Percentiles rank a stretch among this genome's conserved stretches.
Conservation (phyloP, 2,329 filamentous ascomycete species). For the Kalaharituber pfeilii region DNA sequence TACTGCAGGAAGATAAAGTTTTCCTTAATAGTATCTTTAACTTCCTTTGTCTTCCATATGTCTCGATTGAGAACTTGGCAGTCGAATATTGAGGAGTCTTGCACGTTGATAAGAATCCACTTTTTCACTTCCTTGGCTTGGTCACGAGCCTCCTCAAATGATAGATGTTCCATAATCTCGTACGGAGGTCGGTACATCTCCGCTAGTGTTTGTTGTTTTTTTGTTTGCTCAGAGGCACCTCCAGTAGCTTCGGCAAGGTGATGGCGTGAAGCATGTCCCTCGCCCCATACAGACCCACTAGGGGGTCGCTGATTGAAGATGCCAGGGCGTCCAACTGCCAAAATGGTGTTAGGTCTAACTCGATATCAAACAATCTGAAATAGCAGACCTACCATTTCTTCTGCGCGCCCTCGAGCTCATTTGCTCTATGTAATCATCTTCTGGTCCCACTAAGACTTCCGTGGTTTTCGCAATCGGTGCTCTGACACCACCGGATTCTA, state of each 20-base stretch:
- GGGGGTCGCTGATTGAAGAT: constrained; percentile 52
- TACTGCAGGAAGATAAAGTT: constrained; percentile 96
- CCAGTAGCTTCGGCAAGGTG: constrained; percentile 44
- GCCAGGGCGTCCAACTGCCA: constrained; percentile 33
- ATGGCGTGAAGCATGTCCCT: constrained; percentile 22
- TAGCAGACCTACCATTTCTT: not conserved
- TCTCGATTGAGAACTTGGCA: constrained; percentile 90
- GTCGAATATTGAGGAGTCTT: constrained; percentile 83
- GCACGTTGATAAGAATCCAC: constrained; percentile 91
- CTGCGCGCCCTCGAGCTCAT: constrained; percentile 1
- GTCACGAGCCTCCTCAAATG: constrained; percentile 72
- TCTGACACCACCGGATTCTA: constrained; percentile 47
- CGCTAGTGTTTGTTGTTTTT: constrained; percentile 61
- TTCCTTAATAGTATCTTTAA: constrained; percentile 66
- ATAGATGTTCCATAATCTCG: constrained; percentile 61
- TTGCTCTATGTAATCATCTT: constrained; percentile 27
- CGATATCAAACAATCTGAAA: not conserved
- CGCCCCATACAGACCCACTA: constrained; percentile 39
- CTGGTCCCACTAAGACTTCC: constrained; percentile 73
- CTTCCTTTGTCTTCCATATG: constrained; percentile 74
- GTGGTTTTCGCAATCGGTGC: constrained; percentile 83
- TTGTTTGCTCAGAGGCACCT: constrained; percentile 45
- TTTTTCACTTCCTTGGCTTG: constrained; percentile 76
- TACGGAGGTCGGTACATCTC: constrained; percentile 87
- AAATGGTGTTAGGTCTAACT: constrained; percentile 2